Evolutionary conservation across 352 stramenopile genomes (phyloP), one percentile per base, ranked within the genome.

Genomic region (Phytophthora idaei): DNA sequence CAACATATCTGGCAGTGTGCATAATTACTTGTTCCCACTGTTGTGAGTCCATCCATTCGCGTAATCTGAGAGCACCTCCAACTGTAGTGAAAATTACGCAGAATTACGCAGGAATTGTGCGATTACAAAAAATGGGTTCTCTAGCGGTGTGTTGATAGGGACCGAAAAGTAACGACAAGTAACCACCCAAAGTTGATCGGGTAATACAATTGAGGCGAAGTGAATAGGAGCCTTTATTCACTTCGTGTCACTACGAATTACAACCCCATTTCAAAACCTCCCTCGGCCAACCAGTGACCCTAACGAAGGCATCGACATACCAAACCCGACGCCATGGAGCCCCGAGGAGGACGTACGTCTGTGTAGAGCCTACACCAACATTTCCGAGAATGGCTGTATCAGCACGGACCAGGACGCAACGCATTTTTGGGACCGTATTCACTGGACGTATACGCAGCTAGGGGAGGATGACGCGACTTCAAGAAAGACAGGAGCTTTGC

Each of bases 321-420:
- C 14, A 2, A 21, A 47, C 7, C 15, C 41, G 8, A 11, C 41
- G 27, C n/a, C n/a, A 6, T 47, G 41, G 41, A 11, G 15, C 3
- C 41, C 4, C 5, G 15, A 21, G 15, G 5, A 47, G 37, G 37
- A 17, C 15, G 12, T 45, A 4, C 12, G 12, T 4, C 41, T 47
- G 2, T 47, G n/a, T 11, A 21, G n/a, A 47, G 41, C 41, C 15
- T 47, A 47, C 41, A 47, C n/a, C 41, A 47, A 47, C 41, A 47
- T 47, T 47, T 47, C n/a, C 4, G n/a, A 47, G n/a, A 15, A 21
- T 27, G 41, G 41, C 7, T 21, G 15, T 4, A 11, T 11, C 4
- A 47, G 41, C n/a, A 47, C 41, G 3, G 41, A 47, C n/a, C 41
- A 47, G 15, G 15, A 21, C 14, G 14, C 41, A 11, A 10, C 41